phyloP scores from a whole-genome alignment of 192 early-diverging fungal species.

The Entophlyctis luteolus region DNA sequence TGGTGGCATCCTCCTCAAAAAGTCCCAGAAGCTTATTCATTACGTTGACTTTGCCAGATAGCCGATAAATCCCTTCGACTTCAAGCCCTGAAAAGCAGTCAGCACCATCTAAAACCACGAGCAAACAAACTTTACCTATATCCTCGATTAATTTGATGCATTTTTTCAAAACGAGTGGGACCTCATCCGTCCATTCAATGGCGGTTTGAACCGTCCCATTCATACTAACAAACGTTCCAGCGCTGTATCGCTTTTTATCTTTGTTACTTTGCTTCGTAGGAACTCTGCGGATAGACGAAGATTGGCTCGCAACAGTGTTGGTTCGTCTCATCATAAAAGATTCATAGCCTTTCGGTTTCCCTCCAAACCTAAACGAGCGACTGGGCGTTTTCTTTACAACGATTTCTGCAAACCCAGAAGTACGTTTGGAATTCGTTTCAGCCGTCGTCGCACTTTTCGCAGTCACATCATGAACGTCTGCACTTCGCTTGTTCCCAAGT shows the following conservation, averaged over 20 bases:
- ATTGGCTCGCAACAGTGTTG: constrained; percentile 29
- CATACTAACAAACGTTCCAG: constrained; percentile 32
- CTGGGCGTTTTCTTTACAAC: constrained; percentile 29
- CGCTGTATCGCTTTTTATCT: constrained; percentile 23
- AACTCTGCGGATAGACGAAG: constrained; percentile 37
- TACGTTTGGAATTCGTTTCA: too few relatives aligned
- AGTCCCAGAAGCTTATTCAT: constrained; percentile 38
- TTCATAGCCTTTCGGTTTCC: too few relatives aligned
- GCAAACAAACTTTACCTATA: constrained; percentile 34
- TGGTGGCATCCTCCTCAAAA: constrained; percentile 36
- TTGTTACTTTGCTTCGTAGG: constrained; percentile 14
- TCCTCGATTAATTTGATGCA: constrained; percentile 50
- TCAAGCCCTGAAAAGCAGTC: constrained; percentile 37
- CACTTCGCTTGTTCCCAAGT: too few relatives aligned
- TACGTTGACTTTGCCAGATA: constrained; percentile 43
- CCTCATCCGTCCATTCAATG: constrained; percentile 28
- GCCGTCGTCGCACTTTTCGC: not conserved
- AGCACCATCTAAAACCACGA: not conserved
- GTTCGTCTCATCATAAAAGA: constrained; percentile 30
- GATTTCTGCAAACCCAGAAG: too few relatives aligned
- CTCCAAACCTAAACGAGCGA: constrained; percentile 23
- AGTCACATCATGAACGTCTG: not conserved
- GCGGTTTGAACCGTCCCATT: constrained; percentile 11
- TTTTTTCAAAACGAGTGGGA: constrained; percentile 44
- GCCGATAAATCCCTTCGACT: constrained; percentile 50